These are phyloP conservation scores for Penicillium salamii DNA, from an alignment of 495 filamentous ascomycete genomes.

Conservation along the genomic window DNA sequence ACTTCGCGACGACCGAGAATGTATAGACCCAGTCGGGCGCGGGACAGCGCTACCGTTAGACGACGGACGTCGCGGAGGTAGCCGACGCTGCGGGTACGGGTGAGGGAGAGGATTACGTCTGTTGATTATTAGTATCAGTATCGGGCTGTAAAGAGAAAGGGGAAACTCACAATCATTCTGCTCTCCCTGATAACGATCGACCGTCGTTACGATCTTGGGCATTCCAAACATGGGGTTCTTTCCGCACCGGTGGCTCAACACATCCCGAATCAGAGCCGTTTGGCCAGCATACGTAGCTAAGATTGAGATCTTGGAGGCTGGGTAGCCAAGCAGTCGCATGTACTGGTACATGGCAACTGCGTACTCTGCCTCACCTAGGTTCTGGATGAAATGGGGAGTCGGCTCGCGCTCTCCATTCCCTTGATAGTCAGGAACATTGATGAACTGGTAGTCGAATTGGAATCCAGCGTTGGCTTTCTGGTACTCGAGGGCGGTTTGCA, in stretches of 20 bases:
- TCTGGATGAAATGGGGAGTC: slow-evolving; percentile 95
- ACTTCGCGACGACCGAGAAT: slow-evolving; percentile 87
- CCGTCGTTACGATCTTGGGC: slow-evolving; percentile 86
- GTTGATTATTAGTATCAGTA: background rate
- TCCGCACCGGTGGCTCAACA: slow-evolving; percentile 79
- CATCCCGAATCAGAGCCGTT: slow-evolving; percentile 83
- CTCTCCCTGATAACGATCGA: slow-evolving; percentile 98
- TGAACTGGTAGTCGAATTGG: slow-evolving; percentile 92
- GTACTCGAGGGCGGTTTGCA: slow-evolving; percentile 68
- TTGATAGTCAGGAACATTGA: slow-evolving; percentile 93
- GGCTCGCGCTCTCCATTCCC: slow-evolving; percentile 85
- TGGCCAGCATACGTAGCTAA: slow-evolving; percentile 96
- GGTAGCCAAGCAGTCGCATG: slow-evolving; percentile 95
- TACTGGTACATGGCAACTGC: slow-evolving; percentile 94
- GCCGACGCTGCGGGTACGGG: slow-evolving; percentile 83
- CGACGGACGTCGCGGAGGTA: slow-evolving; percentile 93
- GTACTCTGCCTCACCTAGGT: slow-evolving; percentile 95
- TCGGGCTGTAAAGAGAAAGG: background rate
- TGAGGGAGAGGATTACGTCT: slow-evolving; percentile 93
- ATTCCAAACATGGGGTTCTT: slow-evolving; percentile 84
- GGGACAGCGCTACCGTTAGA: slow-evolving; percentile 93
- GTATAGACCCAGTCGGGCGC: slow-evolving; percentile 88
- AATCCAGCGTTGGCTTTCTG: slow-evolving; percentile 86
- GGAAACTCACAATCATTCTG: slow-evolving; percentile 89
- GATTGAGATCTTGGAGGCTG: slow-evolving; percentile 86